Conservation (phyloP, 108 stramenopile genomes). For the Nitzschia putrida region DNA sequence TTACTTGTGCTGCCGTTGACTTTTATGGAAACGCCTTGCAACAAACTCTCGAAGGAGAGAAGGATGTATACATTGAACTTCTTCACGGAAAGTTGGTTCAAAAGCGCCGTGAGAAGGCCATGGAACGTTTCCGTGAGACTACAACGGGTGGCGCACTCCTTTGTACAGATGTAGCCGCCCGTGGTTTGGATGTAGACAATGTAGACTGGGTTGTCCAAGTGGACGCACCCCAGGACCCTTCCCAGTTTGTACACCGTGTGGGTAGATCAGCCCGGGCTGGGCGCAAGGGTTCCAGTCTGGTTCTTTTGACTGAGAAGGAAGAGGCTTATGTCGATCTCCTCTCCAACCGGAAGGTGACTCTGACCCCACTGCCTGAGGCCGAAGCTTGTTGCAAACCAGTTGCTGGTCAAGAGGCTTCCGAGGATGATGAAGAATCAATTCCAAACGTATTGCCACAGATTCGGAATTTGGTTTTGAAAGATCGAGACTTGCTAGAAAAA, state of each 20-base stretch:
- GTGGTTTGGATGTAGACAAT: slow-evolving; percentile 95
- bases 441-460: slow-evolving; percentile 69
- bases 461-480: slow-evolving; percentile 69
- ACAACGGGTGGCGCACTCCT: slow-evolving; percentile 78
- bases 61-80: slow-evolving; percentile 60
- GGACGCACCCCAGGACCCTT: slow-evolving; percentile 95
- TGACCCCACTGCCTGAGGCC: slow-evolving; percentile 51
- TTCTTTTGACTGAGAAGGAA: slow-evolving; percentile 92
- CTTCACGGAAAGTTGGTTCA: slow-evolving; percentile 95
- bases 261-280: slow-evolving; percentile 97
- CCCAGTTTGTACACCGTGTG: slow-evolving; percentile 96
- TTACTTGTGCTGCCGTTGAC: slow-evolving; percentile 97
- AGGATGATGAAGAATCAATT: slow-evolving; percentile 29
- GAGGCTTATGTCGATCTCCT: slow-evolving; percentile 93
- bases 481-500: slow-evolving; percentile 95
- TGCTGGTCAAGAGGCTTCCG: slow-evolving; percentile 18
- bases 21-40: slow-evolving; percentile 81
- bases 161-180: slow-evolving; percentile 98
- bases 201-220: slow-evolving; percentile 96
- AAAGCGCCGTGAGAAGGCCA: slow-evolving; percentile 89
- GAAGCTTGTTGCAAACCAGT: slow-evolving; percentile 60
- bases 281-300: slow-evolving; percentile 73
- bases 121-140: slow-evolving; percentile 77
- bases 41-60: slow-evolving; percentile 35
- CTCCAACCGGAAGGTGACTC: slow-evolving; percentile 77